phyloP scores from a whole-genome alignment of 352 stramenopile genomes.

The Pythium grandisporangium region DNA sequence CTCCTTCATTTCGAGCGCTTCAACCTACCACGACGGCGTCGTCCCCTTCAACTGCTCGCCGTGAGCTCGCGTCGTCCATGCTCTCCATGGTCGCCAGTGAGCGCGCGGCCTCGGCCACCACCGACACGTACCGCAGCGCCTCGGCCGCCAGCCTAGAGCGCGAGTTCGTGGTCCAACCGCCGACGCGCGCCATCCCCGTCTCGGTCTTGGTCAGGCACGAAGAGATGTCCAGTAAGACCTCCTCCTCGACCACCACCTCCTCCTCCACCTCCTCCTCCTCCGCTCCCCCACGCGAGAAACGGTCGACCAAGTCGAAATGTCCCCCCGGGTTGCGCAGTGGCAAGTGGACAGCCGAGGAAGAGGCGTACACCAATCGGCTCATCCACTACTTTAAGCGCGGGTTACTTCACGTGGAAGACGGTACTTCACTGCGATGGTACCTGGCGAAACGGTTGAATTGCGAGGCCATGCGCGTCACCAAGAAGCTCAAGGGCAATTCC shows the following conservation, averaged over 20 bases:
- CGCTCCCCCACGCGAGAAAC: slow-evolving; percentile 34
- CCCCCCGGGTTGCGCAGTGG: slow-evolving; percentile 66
- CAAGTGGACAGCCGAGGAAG: slow-evolving; percentile 82
- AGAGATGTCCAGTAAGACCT: slow-evolving; percentile 6
- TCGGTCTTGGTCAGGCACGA: slow-evolving; percentile 15
- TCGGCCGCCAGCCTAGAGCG: too few species aligned
- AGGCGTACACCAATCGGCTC: slow-evolving; percentile 75
- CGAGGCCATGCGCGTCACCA: slow-evolving; percentile 84
- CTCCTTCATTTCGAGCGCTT: slow-evolving; percentile 1
- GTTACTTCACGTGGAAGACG: slow-evolving; percentile 68
- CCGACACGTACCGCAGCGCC: neutral
- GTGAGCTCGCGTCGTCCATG: slow-evolving; percentile 17
- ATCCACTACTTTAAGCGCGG: slow-evolving; percentile 84
- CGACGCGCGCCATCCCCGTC: slow-evolving; percentile 14
- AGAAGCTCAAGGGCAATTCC: slow-evolving; percentile 85
- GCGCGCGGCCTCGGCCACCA: slow-evolving; percentile 1
- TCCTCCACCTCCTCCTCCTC: slow-evolving; percentile 2
- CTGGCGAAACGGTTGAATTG: slow-evolving; percentile 79
- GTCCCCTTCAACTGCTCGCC: slow-evolving; percentile 7
- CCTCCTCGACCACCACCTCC: slow-evolving; percentile 18
- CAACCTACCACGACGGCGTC: neutral
- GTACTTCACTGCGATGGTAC: slow-evolving; percentile 81
- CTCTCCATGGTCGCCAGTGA: slow-evolving; percentile 50
- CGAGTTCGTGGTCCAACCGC: slow-evolving; percentile 5
- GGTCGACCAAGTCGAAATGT: slow-evolving; percentile 84